Conservation (phyloP, 2,329 filamentous ascomycete species). For the Penicillium sp. region DNA sequence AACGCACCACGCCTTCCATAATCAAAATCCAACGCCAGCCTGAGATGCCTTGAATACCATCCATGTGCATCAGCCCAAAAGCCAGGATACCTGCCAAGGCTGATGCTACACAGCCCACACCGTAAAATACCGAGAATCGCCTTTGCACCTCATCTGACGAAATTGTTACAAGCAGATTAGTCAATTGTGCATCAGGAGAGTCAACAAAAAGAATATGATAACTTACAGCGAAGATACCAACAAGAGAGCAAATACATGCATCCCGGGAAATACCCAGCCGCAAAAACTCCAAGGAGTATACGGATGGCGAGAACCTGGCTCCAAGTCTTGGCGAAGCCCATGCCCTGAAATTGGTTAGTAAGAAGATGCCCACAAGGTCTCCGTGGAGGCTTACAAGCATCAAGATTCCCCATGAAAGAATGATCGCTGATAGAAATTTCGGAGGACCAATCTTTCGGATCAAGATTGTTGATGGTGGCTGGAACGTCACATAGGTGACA, state of each 20-base stretch:
- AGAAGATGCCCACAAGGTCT: not conserved
- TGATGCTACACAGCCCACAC: not conserved
- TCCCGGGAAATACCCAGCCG: conserved; percentile 16
- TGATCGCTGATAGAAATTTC: conserved; percentile 37
- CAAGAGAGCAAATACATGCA: conserved; percentile 39
- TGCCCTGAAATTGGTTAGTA: not conserved
- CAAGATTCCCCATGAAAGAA: conserved; percentile 44
- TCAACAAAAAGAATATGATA: too few relatives aligned
- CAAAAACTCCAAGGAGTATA: conserved; percentile 15
- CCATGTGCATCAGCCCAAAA: not conserved
- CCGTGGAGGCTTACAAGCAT: conserved; percentile 40
- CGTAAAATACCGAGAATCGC: not conserved
- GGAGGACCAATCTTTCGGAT: conserved; percentile 46
- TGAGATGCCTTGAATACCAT: not conserved
- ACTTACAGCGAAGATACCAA: conserved; percentile 49
- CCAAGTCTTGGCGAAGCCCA: not conserved
- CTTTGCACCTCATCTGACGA: not conserved
- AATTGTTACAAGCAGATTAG: not conserved
- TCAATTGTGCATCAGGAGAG: too few relatives aligned
- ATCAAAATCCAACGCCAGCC: not conserved
- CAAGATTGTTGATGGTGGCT: conserved; percentile 44
- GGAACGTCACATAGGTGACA: conserved; percentile 47
- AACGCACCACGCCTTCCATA: not conserved
- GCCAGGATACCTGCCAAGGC: not conserved
- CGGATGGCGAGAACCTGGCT: not conserved